phyloP scores from a whole-genome alignment of 306 rosid species.

The Abrus precatorius region DNA sequence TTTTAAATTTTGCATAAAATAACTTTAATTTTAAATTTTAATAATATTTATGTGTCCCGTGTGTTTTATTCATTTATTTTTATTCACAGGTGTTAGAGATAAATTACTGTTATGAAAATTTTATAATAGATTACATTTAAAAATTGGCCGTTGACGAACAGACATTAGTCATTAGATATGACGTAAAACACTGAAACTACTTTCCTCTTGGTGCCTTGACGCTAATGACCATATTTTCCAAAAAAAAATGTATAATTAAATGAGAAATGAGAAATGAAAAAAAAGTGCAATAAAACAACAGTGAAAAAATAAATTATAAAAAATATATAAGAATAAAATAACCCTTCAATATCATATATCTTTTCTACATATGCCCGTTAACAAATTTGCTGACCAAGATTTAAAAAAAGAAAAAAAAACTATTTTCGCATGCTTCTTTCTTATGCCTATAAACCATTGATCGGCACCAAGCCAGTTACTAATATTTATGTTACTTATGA shows the following conservation, averaged over 20 bases:
- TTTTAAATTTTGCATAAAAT: too few species aligned
- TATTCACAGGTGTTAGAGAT: too few species aligned
- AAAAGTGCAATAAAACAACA: neutral
- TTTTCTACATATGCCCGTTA: neutral
- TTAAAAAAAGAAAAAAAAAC: neutral
- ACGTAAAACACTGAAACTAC: too few species aligned
- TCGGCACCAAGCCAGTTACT: neutral
- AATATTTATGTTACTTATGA: neutral
- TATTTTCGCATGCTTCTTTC: neutral
- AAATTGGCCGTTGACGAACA: too few species aligned
- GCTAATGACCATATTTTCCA: too few species aligned
- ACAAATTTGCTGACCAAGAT: neutral
- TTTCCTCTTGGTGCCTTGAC: too few species aligned
- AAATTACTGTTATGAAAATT: too few species aligned
- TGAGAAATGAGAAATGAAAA: neutral
- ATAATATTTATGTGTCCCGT: too few species aligned
- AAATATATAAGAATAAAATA: neutral
- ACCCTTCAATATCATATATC: neutral
- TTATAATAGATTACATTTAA: too few species aligned
- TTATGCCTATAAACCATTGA: neutral
- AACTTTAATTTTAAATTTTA: too few species aligned
- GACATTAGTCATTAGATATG: too few species aligned
- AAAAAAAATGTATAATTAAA: neutral
- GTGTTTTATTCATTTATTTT: too few species aligned
- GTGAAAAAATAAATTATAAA: neutral